Evolutionary conservation across 2,329 filamentous ascomycete genomes (phyloP).

Genomic region (Capronia coronata): DNA sequence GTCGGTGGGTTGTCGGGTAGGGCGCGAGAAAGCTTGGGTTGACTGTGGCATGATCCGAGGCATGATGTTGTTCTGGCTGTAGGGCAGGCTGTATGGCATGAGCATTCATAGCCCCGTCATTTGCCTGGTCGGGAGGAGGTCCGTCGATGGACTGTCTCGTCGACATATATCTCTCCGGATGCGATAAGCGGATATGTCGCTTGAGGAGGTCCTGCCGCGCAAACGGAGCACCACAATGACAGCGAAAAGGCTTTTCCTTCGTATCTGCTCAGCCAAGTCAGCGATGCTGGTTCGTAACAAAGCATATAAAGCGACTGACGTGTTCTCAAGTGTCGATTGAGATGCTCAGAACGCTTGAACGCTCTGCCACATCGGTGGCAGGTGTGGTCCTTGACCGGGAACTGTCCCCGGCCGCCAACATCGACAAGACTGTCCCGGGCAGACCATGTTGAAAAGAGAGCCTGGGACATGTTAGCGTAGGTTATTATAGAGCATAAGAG

Average conservation of each 20-base stretch:
- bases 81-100: not conserved
- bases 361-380: not conserved
- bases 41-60: not conserved
- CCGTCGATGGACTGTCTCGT: not conserved
- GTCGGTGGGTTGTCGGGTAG: not conserved
- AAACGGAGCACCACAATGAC: constrained; percentile 30
- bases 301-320: not conserved
- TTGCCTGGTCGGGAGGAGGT: not conserved
- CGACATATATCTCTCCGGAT: constrained; percentile 1
- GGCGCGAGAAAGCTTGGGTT: not conserved
- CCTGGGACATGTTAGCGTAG: not conserved
- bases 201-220: constrained; percentile 2
- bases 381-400: not conserved
- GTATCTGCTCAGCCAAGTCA: constrained; percentile 27
- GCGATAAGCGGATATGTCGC: constrained; percentile 1
- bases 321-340: not conserved
- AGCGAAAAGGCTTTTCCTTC: constrained; percentile 37
- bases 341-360: not conserved
- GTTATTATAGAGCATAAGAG: no score
- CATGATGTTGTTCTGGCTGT: not conserved
- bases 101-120: not conserved
- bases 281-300: not conserved
- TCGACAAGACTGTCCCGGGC: not conserved
- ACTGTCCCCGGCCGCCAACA: not conserved
- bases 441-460: not conserved